Percentiles rank a stretch among this genome's conserved stretches.
These are phyloP conservation scores for Chlamydomonas sp. DNA, from an alignment of 139 green algal species.

Conservation along the genomic window DNA sequence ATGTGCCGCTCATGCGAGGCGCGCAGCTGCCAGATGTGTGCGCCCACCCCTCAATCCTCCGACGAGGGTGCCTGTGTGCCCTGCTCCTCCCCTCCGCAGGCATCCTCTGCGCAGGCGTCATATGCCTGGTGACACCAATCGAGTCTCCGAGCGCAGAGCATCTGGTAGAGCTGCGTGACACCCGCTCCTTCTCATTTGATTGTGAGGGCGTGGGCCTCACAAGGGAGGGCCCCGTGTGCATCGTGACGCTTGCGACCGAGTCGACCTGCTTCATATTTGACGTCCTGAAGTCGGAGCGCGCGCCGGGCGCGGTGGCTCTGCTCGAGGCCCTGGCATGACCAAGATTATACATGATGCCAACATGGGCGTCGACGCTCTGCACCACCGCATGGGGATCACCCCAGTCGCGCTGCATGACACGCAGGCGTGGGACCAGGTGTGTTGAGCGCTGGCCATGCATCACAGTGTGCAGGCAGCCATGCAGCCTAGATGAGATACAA, in stretches of 20 bases:
- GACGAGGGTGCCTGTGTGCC: too few relatives aligned
- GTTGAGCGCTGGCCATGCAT: too few relatives aligned
- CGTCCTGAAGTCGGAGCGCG: background rate
- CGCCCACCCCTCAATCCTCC: too few relatives aligned
- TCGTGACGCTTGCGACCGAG: background rate
- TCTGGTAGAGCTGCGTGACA: background rate
- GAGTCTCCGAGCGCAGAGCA: background rate
- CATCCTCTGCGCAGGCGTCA: too few relatives aligned
- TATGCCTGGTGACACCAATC: background rate
- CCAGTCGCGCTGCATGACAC: background rate
- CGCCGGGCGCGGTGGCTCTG: background rate
- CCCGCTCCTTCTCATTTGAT: background rate
- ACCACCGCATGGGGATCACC: background rate
- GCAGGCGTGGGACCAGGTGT: background rate
- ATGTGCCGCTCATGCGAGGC: too few relatives aligned
- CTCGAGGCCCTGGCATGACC: background rate
- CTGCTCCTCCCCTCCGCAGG: too few relatives aligned
- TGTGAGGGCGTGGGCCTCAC: background rate
- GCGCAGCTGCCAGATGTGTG: too few relatives aligned
- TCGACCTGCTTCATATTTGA: conserved; percentile 1
- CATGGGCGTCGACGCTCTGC: conserved; percentile 14
- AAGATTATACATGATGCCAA: background rate
- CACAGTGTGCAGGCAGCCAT: too few relatives aligned
- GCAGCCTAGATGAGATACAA: too few relatives aligned
- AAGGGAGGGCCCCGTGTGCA: background rate